Evolutionary conservation across 352 stramenopile genomes (phyloP), one percentile per base, ranked within the genome.

Genomic region (Phytophthora syringae): DNA sequence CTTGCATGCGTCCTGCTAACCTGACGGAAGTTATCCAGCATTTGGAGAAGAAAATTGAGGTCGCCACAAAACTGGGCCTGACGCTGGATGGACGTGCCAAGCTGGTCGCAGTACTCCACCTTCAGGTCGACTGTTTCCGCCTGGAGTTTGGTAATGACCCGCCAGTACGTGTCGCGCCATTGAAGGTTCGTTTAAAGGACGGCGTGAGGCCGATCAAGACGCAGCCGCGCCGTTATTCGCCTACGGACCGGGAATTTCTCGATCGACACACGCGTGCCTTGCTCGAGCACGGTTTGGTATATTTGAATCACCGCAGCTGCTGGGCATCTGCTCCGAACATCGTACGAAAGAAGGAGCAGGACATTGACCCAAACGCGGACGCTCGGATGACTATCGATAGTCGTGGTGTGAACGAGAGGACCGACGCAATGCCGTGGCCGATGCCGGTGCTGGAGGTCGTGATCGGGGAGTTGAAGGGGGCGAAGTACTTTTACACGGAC

Each of bases 401-500:
- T n/a, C n/a, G n/a, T n/a, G n/a, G n/a, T n/a, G n/a, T n/a, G n/a
- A n/a, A n/a, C n/a, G n/a, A n/a, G n/a, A n/a, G n/a, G n/a, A 10
- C 18, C 18, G 10, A 16, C n/a, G 20, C 11, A 18, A 11, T n/a
- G n/a, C n/a, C n/a, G n/a, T n/a, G n/a, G n/a, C n/a, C n/a, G n/a
- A n/a, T n/a, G n/a, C n/a, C n/a, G 10, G 20, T 28, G 18, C 7
- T 27, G 18, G 40, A 47, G 6, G 40, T 48, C 6, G 5, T 48
- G n/a, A 7, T 16, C 3, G 7, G 47, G 44, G 20, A 53, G 56
- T 18, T 77, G 64, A 54, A 76, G 63, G 24, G 71, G 63, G 0
- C 34, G 39, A 7, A 21, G 44, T 24, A 20, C 2, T 24, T 73
- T 4, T 67, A 48, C 22, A 66, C 45, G 16, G 65, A 70, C 13